Percentiles rank a stretch among this genome's conserved stretches.
phyloP scores from a whole-genome alignment of 768 basidiomycete genomes.

The Rhizopogon roseolus region DNA sequence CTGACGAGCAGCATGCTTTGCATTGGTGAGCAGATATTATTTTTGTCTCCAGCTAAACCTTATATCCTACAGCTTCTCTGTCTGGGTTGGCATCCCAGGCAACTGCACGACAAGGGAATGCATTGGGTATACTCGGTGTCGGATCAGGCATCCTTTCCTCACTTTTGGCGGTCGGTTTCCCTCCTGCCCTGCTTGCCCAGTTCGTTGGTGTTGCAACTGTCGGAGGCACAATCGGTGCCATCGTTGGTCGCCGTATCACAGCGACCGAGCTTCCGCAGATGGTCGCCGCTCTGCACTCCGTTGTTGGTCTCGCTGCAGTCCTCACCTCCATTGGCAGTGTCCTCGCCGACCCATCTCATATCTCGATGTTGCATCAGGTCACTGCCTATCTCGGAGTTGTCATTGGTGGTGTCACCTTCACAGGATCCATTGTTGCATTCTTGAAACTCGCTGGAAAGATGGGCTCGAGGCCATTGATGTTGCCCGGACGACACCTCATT shows the following conservation, averaged over 20 bases:
- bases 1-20: constrained; percentile 82
- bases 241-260: constrained; percentile 79
- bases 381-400: constrained; percentile 85
- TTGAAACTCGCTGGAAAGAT: constrained; percentile 82
- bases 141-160: constrained; percentile 77
- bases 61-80: constrained; percentile 51
- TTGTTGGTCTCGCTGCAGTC: constrained; percentile 87
- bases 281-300: constrained; percentile 78
- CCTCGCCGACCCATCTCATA: constrained; percentile 62
- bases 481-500: constrained; percentile 76
- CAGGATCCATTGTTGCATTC: constrained; percentile 87
- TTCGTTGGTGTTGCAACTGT: constrained; percentile 73
- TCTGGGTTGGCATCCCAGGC: constrained; percentile 75
- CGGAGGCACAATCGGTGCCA: constrained; percentile 65
- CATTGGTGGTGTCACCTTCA: constrained; percentile 87
- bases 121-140: constrained; percentile 84
- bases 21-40: constrained; percentile 46
- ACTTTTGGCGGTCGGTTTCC: constrained; percentile 78
- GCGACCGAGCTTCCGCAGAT: constrained; percentile 87
- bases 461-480: constrained; percentile 63
- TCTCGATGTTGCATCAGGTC: constrained; percentile 69
- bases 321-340: constrained; percentile 84
- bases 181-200: constrained; percentile 67
- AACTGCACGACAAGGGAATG: constrained; percentile 85
- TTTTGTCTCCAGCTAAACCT: not conserved